Conservation (phyloP, 495 filamentous ascomycete species). For the Penicillium argentinense region DNA sequence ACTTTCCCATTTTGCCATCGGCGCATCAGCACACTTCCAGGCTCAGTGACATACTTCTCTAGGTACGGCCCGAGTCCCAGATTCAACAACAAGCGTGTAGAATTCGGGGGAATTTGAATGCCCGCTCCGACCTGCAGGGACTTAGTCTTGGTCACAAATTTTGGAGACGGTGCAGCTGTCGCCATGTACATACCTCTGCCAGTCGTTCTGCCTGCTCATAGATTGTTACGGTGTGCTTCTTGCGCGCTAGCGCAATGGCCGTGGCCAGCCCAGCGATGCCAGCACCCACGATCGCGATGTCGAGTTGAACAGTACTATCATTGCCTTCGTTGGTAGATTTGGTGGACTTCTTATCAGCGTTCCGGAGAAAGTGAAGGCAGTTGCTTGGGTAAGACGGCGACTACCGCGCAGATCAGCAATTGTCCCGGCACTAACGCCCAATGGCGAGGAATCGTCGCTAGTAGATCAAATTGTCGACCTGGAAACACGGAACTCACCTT, state of each 20-base stretch:
- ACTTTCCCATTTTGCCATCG: slow-evolving; percentile 39
- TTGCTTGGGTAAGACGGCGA: slow-evolving; percentile 5
- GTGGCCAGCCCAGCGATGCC: slow-evolving; percentile 2
- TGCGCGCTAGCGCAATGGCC: slow-evolving; percentile 6
- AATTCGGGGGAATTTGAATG: slow-evolving; percentile 57
- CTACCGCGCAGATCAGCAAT: too few relatives aligned
- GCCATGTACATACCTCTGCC: slow-evolving; percentile 1
- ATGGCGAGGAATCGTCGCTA: too few relatives aligned
- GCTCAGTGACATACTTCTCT: slow-evolving; percentile 23
- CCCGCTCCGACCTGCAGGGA: slow-evolving; percentile 51
- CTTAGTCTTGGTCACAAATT: not conserved
- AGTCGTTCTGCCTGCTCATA: slow-evolving; percentile 4
- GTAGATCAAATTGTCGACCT: too few relatives aligned
- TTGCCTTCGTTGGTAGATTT: not conserved
- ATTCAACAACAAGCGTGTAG: slow-evolving; percentile 39
- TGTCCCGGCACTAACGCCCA: too few relatives aligned
- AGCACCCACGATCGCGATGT: not conserved
- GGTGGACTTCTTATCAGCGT: not conserved
- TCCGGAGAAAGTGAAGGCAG: not conserved
- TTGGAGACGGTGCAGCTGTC: not conserved
- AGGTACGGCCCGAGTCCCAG: slow-evolving; percentile 36
- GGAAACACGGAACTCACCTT: too few relatives aligned
- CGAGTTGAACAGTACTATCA: not conserved
- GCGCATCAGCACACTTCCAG: slow-evolving; percentile 32
- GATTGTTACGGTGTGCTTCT: slow-evolving; percentile 2